These are phyloP conservation scores for Auricularia sp. DNA, from an alignment of 768 basidiomycete species.

Conservation along the genomic window DNA sequence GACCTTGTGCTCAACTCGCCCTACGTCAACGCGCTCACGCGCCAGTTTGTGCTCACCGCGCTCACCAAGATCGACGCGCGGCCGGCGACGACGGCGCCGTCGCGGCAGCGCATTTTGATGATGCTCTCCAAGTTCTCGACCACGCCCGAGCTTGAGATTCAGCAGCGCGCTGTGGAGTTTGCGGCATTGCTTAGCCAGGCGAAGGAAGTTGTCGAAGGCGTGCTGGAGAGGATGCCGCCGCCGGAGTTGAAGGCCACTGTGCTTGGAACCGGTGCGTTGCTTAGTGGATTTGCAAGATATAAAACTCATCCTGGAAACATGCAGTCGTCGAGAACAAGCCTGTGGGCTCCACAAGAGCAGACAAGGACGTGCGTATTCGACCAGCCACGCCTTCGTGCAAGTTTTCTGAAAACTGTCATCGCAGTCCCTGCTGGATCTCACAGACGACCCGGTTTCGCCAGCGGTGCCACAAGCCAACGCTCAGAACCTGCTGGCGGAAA, in stretches of 20 bases:
- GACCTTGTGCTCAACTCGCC: constrained; percentile 85
- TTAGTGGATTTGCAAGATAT: neutral
- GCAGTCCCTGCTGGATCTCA: constrained; percentile 50
- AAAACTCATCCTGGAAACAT: constrained; percentile 5
- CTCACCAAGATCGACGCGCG: constrained; percentile 86
- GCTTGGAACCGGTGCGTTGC: constrained; percentile 70
- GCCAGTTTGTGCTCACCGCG: constrained; percentile 85
- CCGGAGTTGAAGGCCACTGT: constrained; percentile 97
- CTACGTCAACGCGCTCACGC: constrained; percentile 81
- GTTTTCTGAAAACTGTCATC: neutral
- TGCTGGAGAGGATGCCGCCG: constrained; percentile 97
- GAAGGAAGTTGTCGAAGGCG: constrained; percentile 61
- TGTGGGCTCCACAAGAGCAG: constrained; percentile 78
- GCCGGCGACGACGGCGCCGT: constrained; percentile 47
- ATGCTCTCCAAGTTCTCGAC: constrained; percentile 74
- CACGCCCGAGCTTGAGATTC: constrained; percentile 86
- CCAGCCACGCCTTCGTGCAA: neutral
- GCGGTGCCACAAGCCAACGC: constrained; percentile 5
- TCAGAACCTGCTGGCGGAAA: constrained; percentile 84
- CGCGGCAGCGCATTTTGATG: constrained; percentile 71
- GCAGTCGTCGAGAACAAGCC: constrained; percentile 92
- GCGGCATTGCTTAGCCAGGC: constrained; percentile 58
- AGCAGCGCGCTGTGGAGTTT: constrained; percentile 94
- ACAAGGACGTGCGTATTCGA: constrained; percentile 49
- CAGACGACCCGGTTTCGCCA: constrained; percentile 60